These are phyloP conservation scores for Striga asiatica DNA, from an alignment of 257 asterid genomes.

Conservation along the genomic window DNA sequence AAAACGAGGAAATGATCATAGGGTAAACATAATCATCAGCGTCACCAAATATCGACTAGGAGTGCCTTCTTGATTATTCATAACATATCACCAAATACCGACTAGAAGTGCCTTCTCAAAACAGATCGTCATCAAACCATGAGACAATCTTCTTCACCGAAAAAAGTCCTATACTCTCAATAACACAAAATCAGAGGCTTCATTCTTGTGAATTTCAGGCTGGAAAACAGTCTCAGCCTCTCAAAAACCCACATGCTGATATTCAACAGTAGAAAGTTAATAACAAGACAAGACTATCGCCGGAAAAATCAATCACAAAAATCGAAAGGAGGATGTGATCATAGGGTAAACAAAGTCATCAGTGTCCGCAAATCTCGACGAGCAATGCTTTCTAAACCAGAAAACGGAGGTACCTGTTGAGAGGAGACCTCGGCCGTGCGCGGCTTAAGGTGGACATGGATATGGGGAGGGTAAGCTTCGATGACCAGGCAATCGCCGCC, in stretches of 20 bases:
- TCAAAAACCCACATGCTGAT: background rate
- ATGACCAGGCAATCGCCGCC: conserved; percentile 57
- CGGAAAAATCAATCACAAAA: background rate
- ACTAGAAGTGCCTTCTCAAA: no score
- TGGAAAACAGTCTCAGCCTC: background rate
- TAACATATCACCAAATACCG: no score
- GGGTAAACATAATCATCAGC: no score
- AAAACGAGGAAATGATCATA: no score
- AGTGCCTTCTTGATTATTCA: no score
- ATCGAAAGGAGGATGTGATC: background rate
- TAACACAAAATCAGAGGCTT: background rate
- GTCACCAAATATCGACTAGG: no score
- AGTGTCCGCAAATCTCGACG: background rate
- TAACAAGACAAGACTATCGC: no score
- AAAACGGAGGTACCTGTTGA: conserved; percentile 43
- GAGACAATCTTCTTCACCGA: no score
- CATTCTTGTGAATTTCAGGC: background rate
- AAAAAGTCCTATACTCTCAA: background rate
- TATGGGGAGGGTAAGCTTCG: conserved; percentile 50
- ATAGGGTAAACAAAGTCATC: background rate
- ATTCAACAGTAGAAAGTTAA: background rate
- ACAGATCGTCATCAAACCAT: background rate
- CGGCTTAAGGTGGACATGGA: conserved; percentile 67
- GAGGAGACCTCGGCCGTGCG: conserved; percentile 86
- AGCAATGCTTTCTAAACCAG: background rate